Evolutionary conservation across 176 grass and related monocot species (phyloP), one percentile per base, ranked within the genome.

Genomic region (Eleusine coracana): DNA sequence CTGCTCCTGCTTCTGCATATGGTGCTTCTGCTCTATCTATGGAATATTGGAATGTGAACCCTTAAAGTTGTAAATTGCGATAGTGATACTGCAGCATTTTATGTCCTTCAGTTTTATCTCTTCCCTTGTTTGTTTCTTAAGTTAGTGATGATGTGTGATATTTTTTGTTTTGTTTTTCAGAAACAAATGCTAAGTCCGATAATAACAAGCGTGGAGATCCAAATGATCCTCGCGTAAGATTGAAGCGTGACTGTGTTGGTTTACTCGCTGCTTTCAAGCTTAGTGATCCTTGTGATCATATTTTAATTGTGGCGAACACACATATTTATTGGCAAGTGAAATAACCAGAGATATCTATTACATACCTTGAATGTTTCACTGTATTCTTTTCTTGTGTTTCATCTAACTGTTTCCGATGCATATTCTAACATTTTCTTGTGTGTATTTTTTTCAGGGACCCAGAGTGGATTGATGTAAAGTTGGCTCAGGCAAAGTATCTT

Each of bases 401-500:
- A 42, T 80, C 37, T 67, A 77, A 51, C 46, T 68, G 38, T 79
- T 68, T 17, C 17, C 15, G 65, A 18, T 21, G 21, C 76, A 49
- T 62, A 40, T 84, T 27, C 82, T 54, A 73, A 38, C 51, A 70
- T 70, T 68, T 75, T 75, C 27, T 72, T 28, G 56, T 83, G 34
- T 50, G 28, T 86, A 76, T 59, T 83, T 71, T 71, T 59, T 93
- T 63, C 75, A 98, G 96, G 96, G 92, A 98, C 54, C 92, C 92
- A 87, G 71, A 92, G 62, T 98, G 75, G 91, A 88, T 88, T 66
- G 92, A 98, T 85, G 91, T 98, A 87, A 95, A 98, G 80, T 87
- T 98, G 44, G 91, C 92, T 52, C 96, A 98, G 82, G 96, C 75
- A 80, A 98, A 95, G 45, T 98, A 98, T 93, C 91, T 98, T 88